phyloP scores from a whole-genome alignment of 202 grass and related monocot species.

The Schoenoplectus triqueter region DNA sequence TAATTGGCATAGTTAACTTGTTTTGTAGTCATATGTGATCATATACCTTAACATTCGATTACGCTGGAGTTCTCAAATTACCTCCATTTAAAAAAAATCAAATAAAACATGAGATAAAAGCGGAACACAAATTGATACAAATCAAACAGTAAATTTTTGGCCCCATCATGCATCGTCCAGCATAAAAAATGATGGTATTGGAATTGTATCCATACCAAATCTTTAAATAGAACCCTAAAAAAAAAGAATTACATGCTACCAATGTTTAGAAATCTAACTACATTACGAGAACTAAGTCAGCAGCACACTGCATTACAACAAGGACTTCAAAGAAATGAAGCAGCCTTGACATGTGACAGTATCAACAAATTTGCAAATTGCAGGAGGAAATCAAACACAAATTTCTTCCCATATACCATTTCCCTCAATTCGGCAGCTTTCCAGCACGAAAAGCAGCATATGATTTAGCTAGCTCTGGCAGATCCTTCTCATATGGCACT shows the following conservation, averaged over 20 bases:
- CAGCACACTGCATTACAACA: not conserved
- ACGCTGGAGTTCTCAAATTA: not conserved
- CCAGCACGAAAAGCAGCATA: conserved; percentile 26
- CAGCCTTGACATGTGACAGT: not conserved
- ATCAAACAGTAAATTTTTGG: not conserved
- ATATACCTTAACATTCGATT: not conserved
- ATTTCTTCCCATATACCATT: not conserved
- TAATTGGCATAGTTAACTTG: not conserved
- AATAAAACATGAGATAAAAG: not conserved
- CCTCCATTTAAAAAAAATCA: not conserved
- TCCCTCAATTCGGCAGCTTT: not conserved
- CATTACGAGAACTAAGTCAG: not conserved
- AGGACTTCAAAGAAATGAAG: not conserved
- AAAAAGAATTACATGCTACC: not conserved
- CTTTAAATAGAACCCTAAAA: not conserved
- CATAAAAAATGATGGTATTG: not conserved
- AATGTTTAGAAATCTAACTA: not conserved
- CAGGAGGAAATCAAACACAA: not conserved
- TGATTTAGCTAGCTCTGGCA: not conserved
- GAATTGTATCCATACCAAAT: not conserved
- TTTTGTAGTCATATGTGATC: not conserved
- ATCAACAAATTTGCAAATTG: not conserved
- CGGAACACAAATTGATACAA: not conserved
- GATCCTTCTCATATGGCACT: not conserved
- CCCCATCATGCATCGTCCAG: not conserved